A percentile compares a stretch with the other conserved stretches of the same genome.
These are phyloP conservation scores for Chlamydomonas sp. DNA, from an alignment of 139 green algal species.

Conservation along the genomic window DNA sequence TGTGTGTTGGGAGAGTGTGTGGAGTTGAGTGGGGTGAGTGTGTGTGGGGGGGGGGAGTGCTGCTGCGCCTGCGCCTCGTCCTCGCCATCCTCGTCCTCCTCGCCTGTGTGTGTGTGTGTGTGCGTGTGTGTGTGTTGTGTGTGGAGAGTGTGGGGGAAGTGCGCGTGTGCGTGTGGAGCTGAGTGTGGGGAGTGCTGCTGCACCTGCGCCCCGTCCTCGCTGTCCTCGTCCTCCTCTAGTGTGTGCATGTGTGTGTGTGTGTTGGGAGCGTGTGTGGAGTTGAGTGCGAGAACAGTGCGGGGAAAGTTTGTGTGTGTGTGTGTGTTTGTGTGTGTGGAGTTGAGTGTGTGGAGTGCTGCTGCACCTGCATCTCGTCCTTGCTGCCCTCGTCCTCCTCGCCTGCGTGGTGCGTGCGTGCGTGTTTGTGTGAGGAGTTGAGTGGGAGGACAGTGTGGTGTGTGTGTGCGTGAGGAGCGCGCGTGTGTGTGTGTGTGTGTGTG, in stretches of 20 bases:
- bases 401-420: background rate
- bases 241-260: background rate
- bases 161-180: background rate
- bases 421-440: background rate
- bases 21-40: background rate
- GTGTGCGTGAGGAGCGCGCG: too few species aligned
- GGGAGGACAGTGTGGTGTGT: too few species aligned
- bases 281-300: too few species aligned
- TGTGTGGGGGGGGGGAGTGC: background rate
- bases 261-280: too few species aligned
- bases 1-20: background rate
- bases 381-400: too few species aligned
- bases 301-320: conserved; percentile 1
- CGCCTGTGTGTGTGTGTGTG: background rate
- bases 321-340: background rate
- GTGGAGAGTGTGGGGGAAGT: background rate
- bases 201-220: background rate
- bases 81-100: background rate
- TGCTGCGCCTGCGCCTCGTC: background rate
- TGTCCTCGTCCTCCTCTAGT: background rate
- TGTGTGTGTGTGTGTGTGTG: too few species aligned
- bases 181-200: background rate
- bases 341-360: background rate
- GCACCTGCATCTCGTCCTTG: too few species aligned
- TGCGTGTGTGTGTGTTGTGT: background rate